phyloP scores from a whole-genome alignment of 257 asterid species.

The Solanum dulcamara region DNA sequence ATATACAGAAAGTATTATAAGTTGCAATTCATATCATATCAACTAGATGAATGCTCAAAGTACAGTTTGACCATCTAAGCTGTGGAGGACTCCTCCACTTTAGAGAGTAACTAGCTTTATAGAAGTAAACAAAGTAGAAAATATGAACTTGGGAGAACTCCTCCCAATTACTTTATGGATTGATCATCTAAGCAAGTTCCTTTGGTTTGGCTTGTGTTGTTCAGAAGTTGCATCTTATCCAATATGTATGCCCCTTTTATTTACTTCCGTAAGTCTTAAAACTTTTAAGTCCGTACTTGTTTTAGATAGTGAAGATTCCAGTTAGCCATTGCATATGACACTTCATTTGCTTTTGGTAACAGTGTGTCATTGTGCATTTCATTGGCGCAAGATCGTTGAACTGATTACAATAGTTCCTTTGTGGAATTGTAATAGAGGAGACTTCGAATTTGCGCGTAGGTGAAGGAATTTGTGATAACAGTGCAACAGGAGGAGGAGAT shows the following conservation, averaged over 20 bases:
- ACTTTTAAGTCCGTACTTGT: background rate
- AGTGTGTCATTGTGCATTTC: background rate
- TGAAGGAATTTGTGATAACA: conserved; percentile 39
- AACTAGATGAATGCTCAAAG: background rate
- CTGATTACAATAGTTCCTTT: background rate
- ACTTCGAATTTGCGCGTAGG: conserved; percentile 22
- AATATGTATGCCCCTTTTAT: background rate
- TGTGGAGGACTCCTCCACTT: background rate
- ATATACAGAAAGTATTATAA: background rate
- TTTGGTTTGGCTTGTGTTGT: background rate
- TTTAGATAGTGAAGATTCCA: background rate
- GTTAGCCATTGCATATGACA: background rate
- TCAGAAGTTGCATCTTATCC: background rate
- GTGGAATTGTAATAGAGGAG: background rate
- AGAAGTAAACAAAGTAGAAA: background rate
- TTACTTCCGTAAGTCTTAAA: background rate
- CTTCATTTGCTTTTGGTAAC: background rate
- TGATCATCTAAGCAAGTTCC: background rate
- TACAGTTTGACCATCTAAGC: background rate
- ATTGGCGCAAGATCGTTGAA: background rate
- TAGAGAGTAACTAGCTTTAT: background rate
- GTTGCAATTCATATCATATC: background rate
- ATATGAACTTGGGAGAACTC: background rate
- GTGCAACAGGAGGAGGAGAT: conserved; percentile 35
- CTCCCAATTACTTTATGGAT: background rate